A percentile compares a stretch with the other conserved stretches of the same genome.
Evolutionary conservation across 176 grass and related monocot genomes (phyloP).

Genomic region (Lolium rigidum): DNA sequence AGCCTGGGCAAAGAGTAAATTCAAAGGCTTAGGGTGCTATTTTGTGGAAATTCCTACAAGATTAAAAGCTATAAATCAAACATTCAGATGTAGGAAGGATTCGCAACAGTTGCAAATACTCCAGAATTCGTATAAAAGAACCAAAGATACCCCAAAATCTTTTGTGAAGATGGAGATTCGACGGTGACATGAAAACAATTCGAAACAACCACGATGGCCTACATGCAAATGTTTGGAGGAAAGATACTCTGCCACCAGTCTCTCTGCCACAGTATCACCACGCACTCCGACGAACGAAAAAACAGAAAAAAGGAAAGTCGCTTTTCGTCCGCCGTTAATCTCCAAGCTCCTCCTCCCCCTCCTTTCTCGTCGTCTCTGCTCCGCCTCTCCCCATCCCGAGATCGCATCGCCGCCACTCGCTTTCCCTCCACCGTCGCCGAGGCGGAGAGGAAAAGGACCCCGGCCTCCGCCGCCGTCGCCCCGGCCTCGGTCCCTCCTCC

Average conservation of each 20-base stretch:
- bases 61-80: no score
- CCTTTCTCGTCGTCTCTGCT: not conserved
- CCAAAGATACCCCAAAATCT: not conserved
- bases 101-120: no score
- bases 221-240: not conserved
- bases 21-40: no score
- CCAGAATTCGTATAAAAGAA: no score
- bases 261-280: not conserved
- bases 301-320: not conserved
- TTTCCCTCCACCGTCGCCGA: conserved; percentile 32
- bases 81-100: no score
- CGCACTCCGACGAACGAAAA: not conserved
- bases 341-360: not conserved
- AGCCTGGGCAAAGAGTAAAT: no score
- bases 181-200: not conserved
- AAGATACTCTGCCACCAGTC: not conserved
- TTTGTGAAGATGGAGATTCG: not conserved
- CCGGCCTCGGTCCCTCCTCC: conserved; percentile 21
- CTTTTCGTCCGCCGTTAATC: not conserved
- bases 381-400: conserved; percentile 40
- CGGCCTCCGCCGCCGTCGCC: conserved; percentile 21
- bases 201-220: not conserved
- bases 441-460: conserved; percentile 25
- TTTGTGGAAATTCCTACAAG: no score
- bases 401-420: conserved; percentile 50